These are phyloP conservation scores for Coemansia sp. DNA, from an alignment of 192 early-diverging fungal genomes.

Conservation along the genomic window DNA sequence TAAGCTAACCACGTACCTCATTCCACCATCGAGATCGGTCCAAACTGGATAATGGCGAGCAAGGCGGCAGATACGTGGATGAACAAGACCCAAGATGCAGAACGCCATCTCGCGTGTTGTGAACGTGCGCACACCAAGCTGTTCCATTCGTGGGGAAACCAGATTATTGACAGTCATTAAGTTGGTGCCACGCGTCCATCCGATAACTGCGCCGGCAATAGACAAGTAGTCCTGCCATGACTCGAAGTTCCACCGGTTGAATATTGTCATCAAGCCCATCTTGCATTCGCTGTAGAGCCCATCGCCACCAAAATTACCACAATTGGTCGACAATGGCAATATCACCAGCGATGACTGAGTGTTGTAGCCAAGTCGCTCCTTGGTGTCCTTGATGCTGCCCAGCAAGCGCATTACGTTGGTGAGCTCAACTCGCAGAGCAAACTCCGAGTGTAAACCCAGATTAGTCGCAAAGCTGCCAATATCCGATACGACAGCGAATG, in stretches of 20 bases:
- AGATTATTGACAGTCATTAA: conserved; percentile 90
- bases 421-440: conserved; percentile 92
- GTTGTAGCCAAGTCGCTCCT: conserved; percentile 72
- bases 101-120: conserved; percentile 78
- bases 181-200: conserved; percentile 97
- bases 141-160: conserved; percentile 88
- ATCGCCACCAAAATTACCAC: conserved; percentile 76
- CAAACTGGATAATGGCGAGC: conserved; percentile 25
- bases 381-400: conserved; percentile 83
- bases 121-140: conserved; percentile 89
- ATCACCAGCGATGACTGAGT: conserved; percentile 88
- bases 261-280: conserved; percentile 86
- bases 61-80: conserved; percentile 69
- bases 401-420: conserved; percentile 89
- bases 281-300: conserved; percentile 74
- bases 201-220: conserved; percentile 91
- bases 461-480: conserved; percentile 82
- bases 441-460: conserved; percentile 85
- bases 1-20: too few relatives aligned
- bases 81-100: conserved; percentile 85
- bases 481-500: conserved; percentile 93
- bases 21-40: too few relatives aligned
- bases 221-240: conserved; percentile 85
- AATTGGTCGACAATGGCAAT: conserved; percentile 93
- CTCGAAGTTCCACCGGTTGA: conserved; percentile 91